Evolutionary conservation across 2,329 filamentous ascomycete genomes (phyloP).

Genomic region (Dothideomycetidae sp.): DNA sequence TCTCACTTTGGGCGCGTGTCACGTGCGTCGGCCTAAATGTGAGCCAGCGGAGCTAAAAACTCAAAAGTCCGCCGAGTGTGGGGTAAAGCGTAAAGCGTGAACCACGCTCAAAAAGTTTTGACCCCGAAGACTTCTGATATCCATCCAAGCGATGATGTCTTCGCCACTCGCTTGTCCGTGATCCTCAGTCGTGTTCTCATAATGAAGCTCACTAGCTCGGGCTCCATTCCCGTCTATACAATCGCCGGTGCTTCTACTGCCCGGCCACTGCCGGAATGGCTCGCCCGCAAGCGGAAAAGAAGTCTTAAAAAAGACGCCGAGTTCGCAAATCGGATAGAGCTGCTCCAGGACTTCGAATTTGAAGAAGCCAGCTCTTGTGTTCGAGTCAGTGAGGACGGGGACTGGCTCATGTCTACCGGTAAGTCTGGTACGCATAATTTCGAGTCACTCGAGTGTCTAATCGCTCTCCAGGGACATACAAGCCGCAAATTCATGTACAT

Average conservation of each 20-base stretch:
- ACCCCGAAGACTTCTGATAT: background rate
- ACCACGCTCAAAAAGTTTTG: background rate
- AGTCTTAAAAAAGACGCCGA: constrained; percentile 86
- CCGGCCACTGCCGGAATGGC: constrained; percentile 85
- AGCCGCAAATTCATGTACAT: constrained; percentile 88
- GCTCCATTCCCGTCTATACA: constrained; percentile 81
- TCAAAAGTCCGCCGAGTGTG: too few species aligned
- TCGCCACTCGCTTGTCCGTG: too few species aligned
- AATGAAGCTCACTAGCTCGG: constrained; percentile 78
- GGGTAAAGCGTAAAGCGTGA: too few species aligned
- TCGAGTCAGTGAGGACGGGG: constrained; percentile 80
- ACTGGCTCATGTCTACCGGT: constrained; percentile 94
- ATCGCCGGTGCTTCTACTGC: constrained; percentile 83
- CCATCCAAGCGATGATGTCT: too few species aligned
- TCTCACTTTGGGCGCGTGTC: too few species aligned
- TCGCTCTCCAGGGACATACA: constrained; percentile 46
- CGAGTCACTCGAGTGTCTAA: too few species aligned
- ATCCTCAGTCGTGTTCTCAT: too few species aligned
- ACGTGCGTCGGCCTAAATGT: too few species aligned
- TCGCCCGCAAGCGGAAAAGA: constrained; percentile 75
- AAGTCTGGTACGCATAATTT: too few species aligned
- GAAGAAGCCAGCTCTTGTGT: constrained; percentile 89
- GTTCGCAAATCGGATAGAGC: constrained; percentile 83
- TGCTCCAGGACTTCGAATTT: constrained; percentile 95
- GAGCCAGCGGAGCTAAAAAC: too few species aligned